A percentile compares a stretch with the other conserved stretches of the same genome.
phyloP scores from a whole-genome alignment of 2,329 filamentous ascomycete species.

The Pseudogymnoascus sp. region DNA sequence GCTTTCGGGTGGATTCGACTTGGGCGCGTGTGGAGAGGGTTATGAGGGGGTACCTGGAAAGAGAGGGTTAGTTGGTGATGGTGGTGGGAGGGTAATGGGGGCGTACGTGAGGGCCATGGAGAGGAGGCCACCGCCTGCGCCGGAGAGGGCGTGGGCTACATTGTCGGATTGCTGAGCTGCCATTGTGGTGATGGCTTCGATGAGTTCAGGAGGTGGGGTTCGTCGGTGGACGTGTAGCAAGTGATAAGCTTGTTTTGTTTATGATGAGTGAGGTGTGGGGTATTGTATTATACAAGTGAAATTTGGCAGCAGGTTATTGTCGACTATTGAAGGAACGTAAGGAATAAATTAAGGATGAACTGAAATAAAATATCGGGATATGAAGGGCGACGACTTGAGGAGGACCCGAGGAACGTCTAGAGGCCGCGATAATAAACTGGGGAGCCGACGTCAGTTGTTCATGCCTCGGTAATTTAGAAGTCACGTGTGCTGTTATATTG shows the following conservation, averaged over 20 bases:
- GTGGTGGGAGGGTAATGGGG: constrained; percentile 6
- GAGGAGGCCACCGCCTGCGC: constrained; percentile 85
- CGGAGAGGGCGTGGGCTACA: constrained; percentile 89
- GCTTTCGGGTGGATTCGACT: constrained; percentile 90
- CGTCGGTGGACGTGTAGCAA: neutral
- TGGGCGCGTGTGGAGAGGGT: constrained; percentile 96
- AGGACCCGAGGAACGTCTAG: neutral
- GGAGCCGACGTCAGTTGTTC: constrained; percentile 3
- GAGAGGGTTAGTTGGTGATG: constrained; percentile 14
- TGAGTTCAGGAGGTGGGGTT: neutral
- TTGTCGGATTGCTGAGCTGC: constrained; percentile 72
- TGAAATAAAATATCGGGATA: neutral
- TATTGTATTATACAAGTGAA: neutral
- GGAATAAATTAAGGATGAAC: neutral
- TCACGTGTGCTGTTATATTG: neutral
- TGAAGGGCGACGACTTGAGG: neutral
- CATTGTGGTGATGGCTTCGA: constrained; percentile 10
- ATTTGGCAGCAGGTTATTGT: neutral
- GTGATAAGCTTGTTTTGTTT: neutral
- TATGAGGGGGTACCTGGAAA: constrained; percentile 82
- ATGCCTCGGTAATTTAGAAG: constrained; percentile 9
- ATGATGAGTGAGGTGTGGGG: neutral
- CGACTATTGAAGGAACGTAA: neutral
- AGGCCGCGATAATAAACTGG: constrained; percentile 9
- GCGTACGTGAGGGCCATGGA: constrained; percentile 93